Evolutionary conservation across 2,329 filamentous ascomycete species (phyloP).

Genomic region (Falciphora oryzae): DNA sequence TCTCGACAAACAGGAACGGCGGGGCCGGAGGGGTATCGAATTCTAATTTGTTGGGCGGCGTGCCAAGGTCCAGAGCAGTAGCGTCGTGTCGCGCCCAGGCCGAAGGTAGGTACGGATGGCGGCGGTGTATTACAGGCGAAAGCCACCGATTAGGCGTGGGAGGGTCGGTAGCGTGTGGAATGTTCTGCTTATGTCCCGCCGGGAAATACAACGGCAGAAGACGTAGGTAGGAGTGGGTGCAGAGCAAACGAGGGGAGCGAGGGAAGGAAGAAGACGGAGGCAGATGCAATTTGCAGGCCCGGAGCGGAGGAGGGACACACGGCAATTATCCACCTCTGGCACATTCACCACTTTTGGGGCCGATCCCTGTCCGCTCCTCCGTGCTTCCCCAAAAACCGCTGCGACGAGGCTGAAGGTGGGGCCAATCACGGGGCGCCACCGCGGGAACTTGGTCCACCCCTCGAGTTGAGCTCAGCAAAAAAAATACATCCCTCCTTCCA

Average conservation of each 20-base stretch:
- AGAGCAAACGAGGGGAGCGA: constrained; percentile 2
- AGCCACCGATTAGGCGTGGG: no score
- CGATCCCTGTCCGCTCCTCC: constrained; percentile 8
- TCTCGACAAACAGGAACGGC: neutral
- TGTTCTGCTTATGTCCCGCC: constrained; percentile 2
- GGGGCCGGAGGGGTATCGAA: constrained; percentile 7
- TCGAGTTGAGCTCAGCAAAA: constrained; percentile 7
- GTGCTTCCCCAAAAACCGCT: constrained; percentile 11
- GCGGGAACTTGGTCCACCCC: constrained; percentile 3
- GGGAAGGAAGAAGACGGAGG: neutral
- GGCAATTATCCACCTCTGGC: constrained; percentile 1
- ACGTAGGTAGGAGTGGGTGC: neutral
- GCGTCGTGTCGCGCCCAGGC: neutral
- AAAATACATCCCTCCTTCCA: constrained; percentile 8
- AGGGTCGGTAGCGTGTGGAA: neutral
- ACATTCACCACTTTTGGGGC: constrained; percentile 9
- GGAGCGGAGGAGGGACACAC: constrained; percentile 9
- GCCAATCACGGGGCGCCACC: constrained; percentile 4
- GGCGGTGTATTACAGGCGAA: neutral
- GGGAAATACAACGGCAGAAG: constrained; percentile 2
- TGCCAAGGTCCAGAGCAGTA: neutral
- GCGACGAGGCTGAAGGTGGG: constrained; percentile 6
- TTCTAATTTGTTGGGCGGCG: constrained; percentile 1
- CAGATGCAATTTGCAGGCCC: neutral
- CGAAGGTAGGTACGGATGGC: neutral